Base-by-base conservation (phyloP, 1,139 yeast species). In the Pichia cactophila region DNA sequence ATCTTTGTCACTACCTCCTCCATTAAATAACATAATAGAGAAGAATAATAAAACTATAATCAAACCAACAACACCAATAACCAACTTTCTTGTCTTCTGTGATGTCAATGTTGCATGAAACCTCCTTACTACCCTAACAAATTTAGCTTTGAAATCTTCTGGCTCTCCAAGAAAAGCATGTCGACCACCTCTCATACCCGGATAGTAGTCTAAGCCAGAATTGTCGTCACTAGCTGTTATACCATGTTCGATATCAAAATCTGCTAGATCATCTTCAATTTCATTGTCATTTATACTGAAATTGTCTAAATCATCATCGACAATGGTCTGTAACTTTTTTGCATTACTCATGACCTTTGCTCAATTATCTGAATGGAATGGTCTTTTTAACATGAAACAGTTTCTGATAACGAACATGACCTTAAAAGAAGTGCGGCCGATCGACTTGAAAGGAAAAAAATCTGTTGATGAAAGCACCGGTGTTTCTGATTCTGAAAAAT, bases 141-240 rank as follows among this genome's bases (percentile, higher is more conserved):
- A 2, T 41, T 48, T 48, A 12, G 46, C 11, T n/a, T 33, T 20
- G 1, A 49, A 33, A 29, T 41, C 41, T 26, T 51, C 54, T 12
- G 48, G 40, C 11, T 47, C 51, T 20, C 50, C 52, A 10, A 51
- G 26, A 12, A 46, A 43, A 10, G 52, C 16, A 43, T 48, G 52
- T 29, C 50, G 41, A 16, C 43, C 50, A 36, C 36, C 28, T n/a
- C 33, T 31, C 16, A 29, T 26, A 23, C 49, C 50, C 6, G 56
- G 52, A 47, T 54, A 52, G 28, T 50, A 51, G n/a, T 54, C 52
- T 5, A 47, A 50, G n/a, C 45, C 51, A 33, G 41, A 33, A n/a
- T 43, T 43, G 14, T 47, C 51, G 12, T 26, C 37, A 31, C 26
- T 14, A 20, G 10, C n/a, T 23, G 26, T 11, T 5, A 38, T 17